Percentiles rank a stretch among this genome's conserved stretches.
Evolutionary conservation across 345 rosid genomes (phyloP).

Genomic region (Acer campestre): DNA sequence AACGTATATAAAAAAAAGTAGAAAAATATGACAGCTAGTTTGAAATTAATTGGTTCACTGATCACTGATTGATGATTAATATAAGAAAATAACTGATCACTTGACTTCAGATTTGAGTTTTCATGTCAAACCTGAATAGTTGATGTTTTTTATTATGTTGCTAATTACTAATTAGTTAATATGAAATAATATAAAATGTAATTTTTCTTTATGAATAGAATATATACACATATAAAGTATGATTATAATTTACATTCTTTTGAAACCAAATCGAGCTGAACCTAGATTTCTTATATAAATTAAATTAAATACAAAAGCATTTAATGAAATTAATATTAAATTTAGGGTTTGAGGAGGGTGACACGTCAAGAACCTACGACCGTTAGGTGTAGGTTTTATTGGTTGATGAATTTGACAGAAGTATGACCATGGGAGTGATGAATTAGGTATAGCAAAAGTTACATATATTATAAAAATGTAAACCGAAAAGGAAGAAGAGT

Average conservation of each 20-base stretch:
- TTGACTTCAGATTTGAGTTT: background rate
- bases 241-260: no score
- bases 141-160: background rate
- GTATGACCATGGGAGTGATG: conserved; percentile 19
- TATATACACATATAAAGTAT: no score
- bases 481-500: conserved; percentile 31
- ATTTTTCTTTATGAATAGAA: no score
- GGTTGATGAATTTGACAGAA: conserved; percentile 34
- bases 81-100: background rate
- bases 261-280: no score
- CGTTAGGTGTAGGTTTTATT: background rate
- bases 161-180: no score
- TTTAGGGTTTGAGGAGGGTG: no score
- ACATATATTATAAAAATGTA: conserved; percentile 30
- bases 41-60: background rate
- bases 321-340: no score
- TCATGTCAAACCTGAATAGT: no score
- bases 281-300: no score
- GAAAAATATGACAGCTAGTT: background rate
- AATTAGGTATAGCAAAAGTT: conserved; percentile 41
- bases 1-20: background rate
- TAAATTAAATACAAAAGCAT: no score
- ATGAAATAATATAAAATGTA: no score
- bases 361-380: no score
- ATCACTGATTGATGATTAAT: background rate